Evolutionary conservation across 768 basidiomycete genomes (phyloP).

Genomic region (Hericium rajendrae): DNA sequence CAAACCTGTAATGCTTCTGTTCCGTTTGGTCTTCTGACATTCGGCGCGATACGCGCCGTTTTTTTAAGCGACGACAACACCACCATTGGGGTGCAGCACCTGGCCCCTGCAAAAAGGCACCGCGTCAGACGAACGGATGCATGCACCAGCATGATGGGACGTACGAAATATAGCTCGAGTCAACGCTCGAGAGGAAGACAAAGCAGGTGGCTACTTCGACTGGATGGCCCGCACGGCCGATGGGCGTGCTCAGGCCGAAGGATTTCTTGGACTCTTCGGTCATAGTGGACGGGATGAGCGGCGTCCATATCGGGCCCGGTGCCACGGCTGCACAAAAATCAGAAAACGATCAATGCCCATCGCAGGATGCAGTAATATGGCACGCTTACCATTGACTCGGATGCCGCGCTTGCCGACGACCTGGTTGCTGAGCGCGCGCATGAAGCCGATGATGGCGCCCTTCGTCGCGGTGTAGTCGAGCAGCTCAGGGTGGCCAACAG

Average conservation of each 20-base stretch:
- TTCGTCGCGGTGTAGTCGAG: conserved; percentile 49
- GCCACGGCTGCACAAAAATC: conserved; percentile 31
- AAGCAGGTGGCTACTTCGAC: conserved; percentile 39
- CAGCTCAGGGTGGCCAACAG: conserved; percentile 35
- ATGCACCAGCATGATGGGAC: not conserved
- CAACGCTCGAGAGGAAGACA: conserved; percentile 38
- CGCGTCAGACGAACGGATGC: not conserved
- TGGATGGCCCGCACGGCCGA: conserved; percentile 41
- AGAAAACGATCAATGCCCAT: too few species aligned
- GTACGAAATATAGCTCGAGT: conserved; percentile 35
- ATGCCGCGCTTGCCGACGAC: conserved; percentile 39
- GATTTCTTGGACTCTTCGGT: conserved; percentile 23
- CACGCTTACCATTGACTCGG: conserved; percentile 37
- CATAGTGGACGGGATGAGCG: conserved; percentile 33
- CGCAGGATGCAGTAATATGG: too few species aligned
- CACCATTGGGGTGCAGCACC: not conserved
- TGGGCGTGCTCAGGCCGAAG: conserved; percentile 27
- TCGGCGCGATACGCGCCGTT: too few species aligned
- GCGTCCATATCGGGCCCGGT: conserved; percentile 41
- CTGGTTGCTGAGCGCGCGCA: conserved; percentile 39
- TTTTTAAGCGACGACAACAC: not conserved
- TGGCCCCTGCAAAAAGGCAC: not conserved
- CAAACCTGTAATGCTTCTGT: too few species aligned
- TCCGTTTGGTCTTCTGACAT: too few species aligned
- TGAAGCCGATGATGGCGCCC: conserved; percentile 41